Percentiles rank a stretch among this genome's conserved stretches.
Evolutionary conservation across 768 basidiomycete species (phyloP).

Genomic region (Lentinula sp.): DNA sequence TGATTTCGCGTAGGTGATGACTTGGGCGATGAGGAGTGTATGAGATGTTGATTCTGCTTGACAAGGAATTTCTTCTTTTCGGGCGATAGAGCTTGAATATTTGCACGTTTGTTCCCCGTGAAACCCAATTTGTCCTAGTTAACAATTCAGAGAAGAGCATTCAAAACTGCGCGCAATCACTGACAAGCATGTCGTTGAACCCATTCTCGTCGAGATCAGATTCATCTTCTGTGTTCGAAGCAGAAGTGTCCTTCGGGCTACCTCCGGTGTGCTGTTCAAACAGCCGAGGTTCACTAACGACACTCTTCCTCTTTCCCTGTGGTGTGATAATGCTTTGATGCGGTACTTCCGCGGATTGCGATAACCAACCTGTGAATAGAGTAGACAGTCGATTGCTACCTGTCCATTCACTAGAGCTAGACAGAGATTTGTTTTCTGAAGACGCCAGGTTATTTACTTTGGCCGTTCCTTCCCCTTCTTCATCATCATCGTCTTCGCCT

Average conservation of each 20-base stretch:
- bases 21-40: conserved; percentile 26
- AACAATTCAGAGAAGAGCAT: conserved; percentile 6
- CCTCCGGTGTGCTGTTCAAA: conserved; percentile 40
- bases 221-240: conserved; percentile 23
- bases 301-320: conserved; percentile 42
- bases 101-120: conserved; percentile 60
- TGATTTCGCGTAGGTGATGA: conserved; percentile 16
- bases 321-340: conserved; percentile 24
- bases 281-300: conserved; percentile 66
- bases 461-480: conserved; percentile 57
- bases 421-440: conserved; percentile 9
- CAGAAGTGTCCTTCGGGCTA: conserved; percentile 15
- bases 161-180: conserved; percentile 13
- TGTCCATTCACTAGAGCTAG: conserved; percentile 38
- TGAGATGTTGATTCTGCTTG: conserved; percentile 40
- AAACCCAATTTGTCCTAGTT: conserved; percentile 67
- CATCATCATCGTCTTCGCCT: conserved; percentile 33
- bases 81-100: conserved; percentile 53
- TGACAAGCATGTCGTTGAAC: conserved; percentile 70
- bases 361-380: conserved; percentile 64
- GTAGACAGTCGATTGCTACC: conserved; percentile 55
- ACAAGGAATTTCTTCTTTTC: conserved; percentile 67
- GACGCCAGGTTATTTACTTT: conserved; percentile 29
- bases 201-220: conserved; percentile 33
- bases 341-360: conserved; percentile 32